Percentiles rank a stretch among this genome's conserved stretches.
Evolutionary conservation across 1,284 basidiomycete species (phyloP).

Genomic region (Cryptococcus amylolentus): DNA sequence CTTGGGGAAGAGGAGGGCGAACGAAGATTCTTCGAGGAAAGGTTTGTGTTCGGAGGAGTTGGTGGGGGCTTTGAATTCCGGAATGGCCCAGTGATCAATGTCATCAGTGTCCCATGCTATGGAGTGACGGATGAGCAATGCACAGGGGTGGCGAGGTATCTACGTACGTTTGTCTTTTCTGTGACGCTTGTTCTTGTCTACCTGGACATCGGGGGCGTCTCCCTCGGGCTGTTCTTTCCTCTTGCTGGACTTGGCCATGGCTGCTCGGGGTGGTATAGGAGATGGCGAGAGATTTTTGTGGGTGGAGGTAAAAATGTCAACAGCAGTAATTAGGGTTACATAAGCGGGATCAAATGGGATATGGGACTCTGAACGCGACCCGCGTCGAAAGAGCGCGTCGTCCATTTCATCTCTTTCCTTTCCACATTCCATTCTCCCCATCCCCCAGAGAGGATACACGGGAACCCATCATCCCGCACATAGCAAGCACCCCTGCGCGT

Average conservation of each 20-base stretch:
- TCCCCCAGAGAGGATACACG: not conserved
- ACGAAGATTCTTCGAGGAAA: slow-evolving; percentile 93
- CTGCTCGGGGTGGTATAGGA: not conserved
- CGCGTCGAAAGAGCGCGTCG: not conserved
- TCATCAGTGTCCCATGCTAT: slow-evolving; percentile 98
- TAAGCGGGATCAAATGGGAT: not conserved
- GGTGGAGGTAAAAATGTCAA: not conserved
- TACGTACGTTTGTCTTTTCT: slow-evolving; percentile 83
- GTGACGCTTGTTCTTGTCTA: slow-evolving; percentile 75
- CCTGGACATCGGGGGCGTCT: slow-evolving; percentile 19
- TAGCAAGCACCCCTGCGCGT: not conserved
- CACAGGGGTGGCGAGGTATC: not conserved
- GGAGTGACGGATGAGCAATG: not conserved
- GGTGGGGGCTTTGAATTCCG: slow-evolving; percentile 68
- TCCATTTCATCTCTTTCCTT: not conserved
- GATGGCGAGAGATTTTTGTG: not conserved
- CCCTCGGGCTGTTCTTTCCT: slow-evolving; percentile 21
- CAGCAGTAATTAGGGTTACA: not conserved
- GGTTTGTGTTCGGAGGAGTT: slow-evolving; percentile 53
- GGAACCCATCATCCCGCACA: not conserved
- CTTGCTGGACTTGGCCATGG: slow-evolving; percentile 22
- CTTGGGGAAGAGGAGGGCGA: slow-evolving; percentile 97
- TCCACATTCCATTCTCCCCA: not conserved
- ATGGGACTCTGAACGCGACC: not conserved
- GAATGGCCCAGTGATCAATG: slow-evolving; percentile 97